A percentile compares a stretch with the other conserved stretches of the same genome.
Conservation (phyloP, 805 yeast genomes). For the Yamadazyma olivae region DNA sequence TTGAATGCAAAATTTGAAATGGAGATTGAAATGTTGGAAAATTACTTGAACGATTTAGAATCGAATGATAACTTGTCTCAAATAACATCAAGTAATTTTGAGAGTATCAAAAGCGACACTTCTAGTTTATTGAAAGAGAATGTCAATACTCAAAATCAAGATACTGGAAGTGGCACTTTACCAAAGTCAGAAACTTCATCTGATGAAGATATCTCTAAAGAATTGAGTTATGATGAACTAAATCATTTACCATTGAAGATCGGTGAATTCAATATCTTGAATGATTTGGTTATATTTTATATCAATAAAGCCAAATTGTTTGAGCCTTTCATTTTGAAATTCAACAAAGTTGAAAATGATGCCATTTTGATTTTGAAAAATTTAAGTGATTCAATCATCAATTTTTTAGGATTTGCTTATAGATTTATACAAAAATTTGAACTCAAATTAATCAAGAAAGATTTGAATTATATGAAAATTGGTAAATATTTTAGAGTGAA, state of each 20-base stretch:
- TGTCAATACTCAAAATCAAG: neutral
- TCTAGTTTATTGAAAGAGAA: neutral
- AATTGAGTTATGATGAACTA: constrained; percentile 17
- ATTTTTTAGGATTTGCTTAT: constrained; percentile 34
- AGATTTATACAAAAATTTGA: constrained; percentile 30
- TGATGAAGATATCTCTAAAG: constrained; percentile 12
- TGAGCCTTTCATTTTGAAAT: constrained; percentile 46
- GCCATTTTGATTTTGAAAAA: constrained; percentile 28
- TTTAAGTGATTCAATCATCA: constrained; percentile 34
- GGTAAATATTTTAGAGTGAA: constrained; percentile 35
- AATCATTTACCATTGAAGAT: constrained; percentile 20
- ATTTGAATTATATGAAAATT: constrained; percentile 13
- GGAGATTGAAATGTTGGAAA: constrained; percentile 36
- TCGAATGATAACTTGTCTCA: neutral
- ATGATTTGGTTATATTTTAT: constrained; percentile 46
- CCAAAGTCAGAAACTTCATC: neutral
- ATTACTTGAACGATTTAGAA: constrained; percentile 9
- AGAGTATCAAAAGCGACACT: neutral
- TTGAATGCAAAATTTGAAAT: constrained; percentile 40
- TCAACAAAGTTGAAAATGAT: constrained; percentile 20
- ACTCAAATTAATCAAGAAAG: constrained; percentile 6
- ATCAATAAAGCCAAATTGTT: constrained; percentile 50
- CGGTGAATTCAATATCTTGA: constrained; percentile 32
- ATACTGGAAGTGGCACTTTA: neutral
- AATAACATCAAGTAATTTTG: neutral